A percentile compares a stretch with the other conserved stretches of the same genome.
These are phyloP conservation scores for Rhizophora apiculata DNA, from an alignment of 345 rosid species.

Conservation along the genomic window DNA sequence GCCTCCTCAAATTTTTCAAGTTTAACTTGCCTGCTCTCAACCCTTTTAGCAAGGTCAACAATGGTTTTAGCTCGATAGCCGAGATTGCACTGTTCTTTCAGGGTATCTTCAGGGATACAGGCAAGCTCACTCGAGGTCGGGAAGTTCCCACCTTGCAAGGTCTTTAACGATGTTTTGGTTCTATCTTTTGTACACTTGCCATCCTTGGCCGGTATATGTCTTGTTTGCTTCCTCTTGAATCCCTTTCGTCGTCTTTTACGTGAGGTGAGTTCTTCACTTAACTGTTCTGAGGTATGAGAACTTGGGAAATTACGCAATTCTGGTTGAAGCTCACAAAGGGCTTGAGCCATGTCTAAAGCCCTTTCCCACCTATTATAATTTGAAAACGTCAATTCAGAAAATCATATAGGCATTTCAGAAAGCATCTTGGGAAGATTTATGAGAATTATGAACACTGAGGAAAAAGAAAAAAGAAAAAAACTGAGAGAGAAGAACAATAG, in stretches of 20 bases:
- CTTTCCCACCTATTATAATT: constrained; percentile 32
- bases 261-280: background rate
- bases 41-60: constrained; percentile 24
- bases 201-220: background rate
- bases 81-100: constrained; percentile 35
- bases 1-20: constrained; percentile 21
- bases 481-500: background rate
- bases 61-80: constrained; percentile 41
- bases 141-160: constrained; percentile 24
- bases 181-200: too few species aligned
- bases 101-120: constrained; percentile 10
- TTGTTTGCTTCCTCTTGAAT: background rate
- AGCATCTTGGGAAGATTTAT: too few species aligned
- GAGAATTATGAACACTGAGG: too few species aligned
- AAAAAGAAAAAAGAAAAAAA: too few species aligned
- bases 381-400: background rate
- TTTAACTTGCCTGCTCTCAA: constrained; percentile 26
- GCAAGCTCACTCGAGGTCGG: constrained; percentile 43
- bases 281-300: background rate
- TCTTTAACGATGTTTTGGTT: background rate
- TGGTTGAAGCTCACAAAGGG: constrained; percentile 39
- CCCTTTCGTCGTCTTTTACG: background rate
- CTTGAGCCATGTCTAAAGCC: constrained; percentile 42
- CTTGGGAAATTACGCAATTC: constrained; percentile 3
- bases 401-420: too few species aligned